phyloP scores from a whole-genome alignment of 1,284 basidiomycete genomes.

The Apiotrichum mycotoxinovorans region DNA sequence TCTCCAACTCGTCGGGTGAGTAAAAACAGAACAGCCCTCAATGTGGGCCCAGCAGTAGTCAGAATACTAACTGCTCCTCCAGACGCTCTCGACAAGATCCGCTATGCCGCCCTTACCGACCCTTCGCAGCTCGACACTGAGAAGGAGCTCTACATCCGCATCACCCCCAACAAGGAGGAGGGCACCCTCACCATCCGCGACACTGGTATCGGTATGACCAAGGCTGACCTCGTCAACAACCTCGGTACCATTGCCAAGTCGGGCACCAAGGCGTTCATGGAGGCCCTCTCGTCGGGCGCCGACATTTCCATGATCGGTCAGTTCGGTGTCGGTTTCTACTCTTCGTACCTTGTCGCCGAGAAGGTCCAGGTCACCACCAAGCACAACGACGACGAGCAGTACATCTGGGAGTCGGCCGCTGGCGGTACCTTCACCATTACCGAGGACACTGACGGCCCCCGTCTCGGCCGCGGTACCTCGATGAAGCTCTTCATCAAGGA shows the following conservation, averaged over 20 bases:
- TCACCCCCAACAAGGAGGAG: conserved; percentile 93
- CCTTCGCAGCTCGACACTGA: conserved; percentile 77
- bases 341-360: conserved; percentile 97
- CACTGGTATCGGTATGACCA: conserved; percentile 98
- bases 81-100: conserved; percentile 96
- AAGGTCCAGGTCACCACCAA: conserved; percentile 98
- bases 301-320: conserved; percentile 74
- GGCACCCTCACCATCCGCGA: conserved; percentile 89
- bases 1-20: conserved; percentile 34
- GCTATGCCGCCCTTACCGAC: conserved; percentile 82
- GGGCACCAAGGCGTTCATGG: conserved; percentile 81
- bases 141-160: conserved; percentile 88
- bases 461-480: conserved; percentile 91
- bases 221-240: conserved; percentile 62
- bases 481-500: conserved; percentile 96
- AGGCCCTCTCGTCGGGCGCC: conserved; percentile 81
- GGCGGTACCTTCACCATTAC: conserved; percentile 99
- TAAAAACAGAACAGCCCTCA: too few species aligned
- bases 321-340: conserved; percentile 98
- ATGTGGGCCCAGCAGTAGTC: too few species aligned
- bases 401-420: conserved; percentile 99
- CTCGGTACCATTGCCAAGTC: conserved; percentile 96
- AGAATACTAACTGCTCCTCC: conserved; percentile 49
- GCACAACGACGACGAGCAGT: conserved; percentile 99
- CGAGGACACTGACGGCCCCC: conserved; percentile 80